Evolutionary conservation across 2,329 filamentous ascomycete species (phyloP).

Genomic region (Pleoardoris graminearum): DNA sequence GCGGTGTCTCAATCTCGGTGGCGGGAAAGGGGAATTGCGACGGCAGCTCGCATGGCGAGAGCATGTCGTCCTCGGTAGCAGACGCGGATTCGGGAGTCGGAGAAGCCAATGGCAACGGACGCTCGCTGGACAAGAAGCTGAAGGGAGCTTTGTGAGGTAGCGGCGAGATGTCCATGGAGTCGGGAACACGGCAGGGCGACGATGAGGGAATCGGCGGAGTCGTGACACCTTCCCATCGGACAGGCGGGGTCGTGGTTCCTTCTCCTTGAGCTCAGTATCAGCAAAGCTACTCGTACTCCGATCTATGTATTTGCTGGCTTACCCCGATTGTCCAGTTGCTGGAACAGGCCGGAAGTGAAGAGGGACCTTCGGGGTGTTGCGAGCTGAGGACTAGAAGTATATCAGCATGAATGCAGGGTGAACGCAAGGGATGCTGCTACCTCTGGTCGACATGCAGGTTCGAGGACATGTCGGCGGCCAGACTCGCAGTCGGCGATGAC

Average conservation of each 20-base stretch:
- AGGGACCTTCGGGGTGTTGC: conserved; percentile 82
- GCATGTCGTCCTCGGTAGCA: conserved; percentile 51
- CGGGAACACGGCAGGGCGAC: conserved; percentile 71
- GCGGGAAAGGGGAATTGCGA: conserved; percentile 29
- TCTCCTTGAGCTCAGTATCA: conserved; percentile 38
- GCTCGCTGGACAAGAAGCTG: conserved; percentile 56
- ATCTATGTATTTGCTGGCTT: conserved; percentile 43
- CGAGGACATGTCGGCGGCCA: conserved; percentile 92
- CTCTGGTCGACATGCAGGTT: conserved; percentile 97
- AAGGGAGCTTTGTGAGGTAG: conserved; percentile 80
- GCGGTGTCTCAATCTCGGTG: conserved; percentile 35
- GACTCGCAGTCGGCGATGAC: conserved; percentile 86
- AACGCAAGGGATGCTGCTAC: conserved; percentile 57
- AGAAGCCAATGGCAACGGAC: conserved; percentile 70
- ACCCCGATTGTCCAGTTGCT: conserved; percentile 62
- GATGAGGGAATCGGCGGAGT: conserved; percentile 85
- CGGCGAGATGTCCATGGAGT: conserved; percentile 92
- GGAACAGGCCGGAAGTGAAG: conserved; percentile 74
- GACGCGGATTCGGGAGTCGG: conserved; percentile 61
- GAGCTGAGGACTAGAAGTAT: conserved; percentile 69
- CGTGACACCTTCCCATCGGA: conserved; percentile 67
- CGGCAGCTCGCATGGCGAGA: conserved; percentile 40
- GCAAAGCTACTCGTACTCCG: conserved; percentile 26
- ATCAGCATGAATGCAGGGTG: conserved; percentile 41
- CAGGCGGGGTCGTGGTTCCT: conserved; percentile 50